Evolutionary conservation across 148 eudicot species (phyloP).

Genomic region (Salicornia ramosissima): DNA sequence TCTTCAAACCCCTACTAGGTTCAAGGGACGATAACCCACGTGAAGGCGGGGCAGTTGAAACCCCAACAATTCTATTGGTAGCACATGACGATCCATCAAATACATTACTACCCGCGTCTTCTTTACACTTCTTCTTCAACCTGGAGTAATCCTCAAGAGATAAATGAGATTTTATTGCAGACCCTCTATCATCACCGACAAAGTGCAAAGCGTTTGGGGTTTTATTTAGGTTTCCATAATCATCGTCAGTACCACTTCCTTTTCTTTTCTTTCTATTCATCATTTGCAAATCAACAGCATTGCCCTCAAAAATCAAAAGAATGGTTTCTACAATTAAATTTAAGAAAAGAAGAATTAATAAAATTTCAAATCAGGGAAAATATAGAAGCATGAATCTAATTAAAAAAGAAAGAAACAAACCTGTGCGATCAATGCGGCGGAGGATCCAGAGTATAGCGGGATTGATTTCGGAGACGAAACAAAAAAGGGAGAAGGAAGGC

Average conservation of each 20-base stretch:
- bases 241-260: slow-evolving; percentile 47
- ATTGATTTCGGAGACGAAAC: background rate
- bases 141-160: slow-evolving; percentile 61
- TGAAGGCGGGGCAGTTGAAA: slow-evolving; percentile 58
- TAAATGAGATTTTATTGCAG: slow-evolving; percentile 51
- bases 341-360: background rate
- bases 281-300: background rate
- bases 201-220: slow-evolving; percentile 24
- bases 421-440: background rate
- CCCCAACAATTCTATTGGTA: slow-evolving; percentile 51
- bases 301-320: too few relatives aligned
- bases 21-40: slow-evolving; percentile 40
- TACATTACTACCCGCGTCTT: slow-evolving; percentile 37
- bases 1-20: slow-evolving; percentile 63
- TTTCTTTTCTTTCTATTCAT: slow-evolving; percentile 67
- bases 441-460: background rate
- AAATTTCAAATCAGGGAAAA: background rate
- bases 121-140: slow-evolving; percentile 64
- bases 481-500: background rate
- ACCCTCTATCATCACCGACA: slow-evolving; percentile 31
- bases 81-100: slow-evolving; percentile 38
- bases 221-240: slow-evolving; percentile 18
- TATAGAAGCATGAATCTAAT: background rate
- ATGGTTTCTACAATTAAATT: background rate
- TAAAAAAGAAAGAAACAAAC: slow-evolving; percentile 10